Evolutionary conservation across 176 grass and related monocot genomes (phyloP).

Genomic region (Chrysopogon serrulatus): DNA sequence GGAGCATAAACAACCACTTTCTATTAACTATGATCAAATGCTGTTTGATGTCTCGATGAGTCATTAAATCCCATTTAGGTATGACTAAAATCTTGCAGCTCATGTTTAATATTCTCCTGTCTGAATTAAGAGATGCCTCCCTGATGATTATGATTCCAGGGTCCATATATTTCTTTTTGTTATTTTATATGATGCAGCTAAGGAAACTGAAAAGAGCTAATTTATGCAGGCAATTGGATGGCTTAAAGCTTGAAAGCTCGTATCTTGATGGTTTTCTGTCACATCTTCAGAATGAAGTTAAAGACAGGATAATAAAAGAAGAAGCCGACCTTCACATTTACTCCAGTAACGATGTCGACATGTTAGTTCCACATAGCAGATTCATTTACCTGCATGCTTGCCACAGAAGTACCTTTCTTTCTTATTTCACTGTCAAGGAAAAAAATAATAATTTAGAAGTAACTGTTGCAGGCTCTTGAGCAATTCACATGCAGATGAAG

Average conservation of each 20-base stretch:
- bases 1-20: not conserved
- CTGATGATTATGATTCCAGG: not conserved
- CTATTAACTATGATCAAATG: not conserved
- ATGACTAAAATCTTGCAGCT: not conserved
- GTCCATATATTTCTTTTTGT: not conserved
- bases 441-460: slow-evolving; percentile 36
- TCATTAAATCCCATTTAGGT: not conserved
- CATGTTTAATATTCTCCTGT: not conserved
- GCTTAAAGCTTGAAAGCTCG: slow-evolving; percentile 55
- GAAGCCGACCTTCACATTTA: slow-evolving; percentile 78
- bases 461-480: slow-evolving; percentile 68
- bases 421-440: slow-evolving; percentile 12
- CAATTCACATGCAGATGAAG: slow-evolving; percentile 38
- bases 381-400: slow-evolving; percentile 19
- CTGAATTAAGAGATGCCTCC: not conserved
- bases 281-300: slow-evolving; percentile 80
- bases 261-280: slow-evolving; percentile 86
- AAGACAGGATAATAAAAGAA: slow-evolving; percentile 73
- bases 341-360: slow-evolving; percentile 82
- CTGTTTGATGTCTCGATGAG: not conserved
- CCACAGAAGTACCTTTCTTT: not conserved
- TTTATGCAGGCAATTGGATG: slow-evolving; percentile 77
- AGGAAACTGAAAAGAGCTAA: slow-evolving; percentile 28
- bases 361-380: slow-evolving; percentile 62
- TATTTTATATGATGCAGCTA: not conserved